A percentile compares a stretch with the other conserved stretches of the same genome.
These are phyloP conservation scores for Cercophora sp. DNA, from an alignment of 495 filamentous ascomycete genomes.

Conservation along the genomic window DNA sequence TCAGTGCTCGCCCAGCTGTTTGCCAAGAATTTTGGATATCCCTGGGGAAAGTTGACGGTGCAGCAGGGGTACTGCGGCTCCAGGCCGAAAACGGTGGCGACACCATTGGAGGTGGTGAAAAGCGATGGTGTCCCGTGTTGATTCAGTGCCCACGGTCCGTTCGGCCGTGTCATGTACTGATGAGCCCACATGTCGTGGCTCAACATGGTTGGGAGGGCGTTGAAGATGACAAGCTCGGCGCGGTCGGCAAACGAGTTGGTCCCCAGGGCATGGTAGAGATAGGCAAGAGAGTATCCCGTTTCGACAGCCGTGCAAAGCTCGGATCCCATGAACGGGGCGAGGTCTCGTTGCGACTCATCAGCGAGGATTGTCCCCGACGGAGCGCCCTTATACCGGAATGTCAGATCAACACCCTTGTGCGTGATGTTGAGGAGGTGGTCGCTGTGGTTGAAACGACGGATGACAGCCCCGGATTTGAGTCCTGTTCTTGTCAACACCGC, in stretches of 20 bases:
- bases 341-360: constrained; percentile 25
- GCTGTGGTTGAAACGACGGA: constrained; percentile 24
- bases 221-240: constrained; percentile 55
- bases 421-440: constrained; percentile 18
- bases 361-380: constrained; percentile 25
- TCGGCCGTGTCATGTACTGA: constrained; percentile 56
- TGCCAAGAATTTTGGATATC: constrained; percentile 53
- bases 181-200: constrained; percentile 58
- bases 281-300: constrained; percentile 29
- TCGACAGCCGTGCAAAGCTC: constrained; percentile 34
- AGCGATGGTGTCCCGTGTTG: constrained; percentile 5
- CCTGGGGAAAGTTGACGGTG: constrained; percentile 60
- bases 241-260: constrained; percentile 53
- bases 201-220: constrained; percentile 52
- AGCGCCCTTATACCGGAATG: constrained; percentile 24
- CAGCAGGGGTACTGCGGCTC: constrained; percentile 50
- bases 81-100: constrained; percentile 37
- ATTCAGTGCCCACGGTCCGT: constrained; percentile 46
- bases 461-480: constrained; percentile 16
- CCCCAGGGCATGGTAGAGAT: constrained; percentile 36
- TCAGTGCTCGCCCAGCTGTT: constrained; percentile 24
- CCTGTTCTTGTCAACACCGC: constrained; percentile 2
- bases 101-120: constrained; percentile 19
- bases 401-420: constrained; percentile 24
- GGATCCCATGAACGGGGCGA: constrained; percentile 24